Evolutionary conservation across 164 flowering plant genomes (phyloP).

Genomic region (Akebia trifoliata): DNA sequence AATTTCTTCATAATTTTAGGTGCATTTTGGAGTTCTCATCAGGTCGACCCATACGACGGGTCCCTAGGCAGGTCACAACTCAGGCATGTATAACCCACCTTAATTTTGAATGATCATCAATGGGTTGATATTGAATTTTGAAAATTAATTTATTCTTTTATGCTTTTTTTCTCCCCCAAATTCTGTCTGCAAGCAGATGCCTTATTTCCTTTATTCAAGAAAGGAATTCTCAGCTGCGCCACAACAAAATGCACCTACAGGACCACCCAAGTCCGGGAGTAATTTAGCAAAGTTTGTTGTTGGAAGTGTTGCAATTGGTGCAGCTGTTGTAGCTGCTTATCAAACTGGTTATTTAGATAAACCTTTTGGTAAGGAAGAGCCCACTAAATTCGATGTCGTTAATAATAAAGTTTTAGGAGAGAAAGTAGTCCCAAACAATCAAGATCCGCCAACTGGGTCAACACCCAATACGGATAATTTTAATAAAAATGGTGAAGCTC

Average conservation of each 20-base stretch:
- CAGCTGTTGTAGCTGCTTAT: slow-evolving; percentile 47
- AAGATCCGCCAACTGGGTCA: slow-evolving; percentile 21
- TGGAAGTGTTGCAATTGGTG: slow-evolving; percentile 52
- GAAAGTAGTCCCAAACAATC: slow-evolving; percentile 11
- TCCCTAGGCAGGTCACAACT: slow-evolving; percentile 26
- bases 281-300: slow-evolving; percentile 30
- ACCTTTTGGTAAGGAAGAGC: slow-evolving; percentile 24
- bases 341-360: slow-evolving; percentile 51
- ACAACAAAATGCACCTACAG: slow-evolving; percentile 20
- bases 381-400: slow-evolving; percentile 6
- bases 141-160: background rate
- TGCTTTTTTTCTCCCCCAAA: background rate
- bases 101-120: background rate
- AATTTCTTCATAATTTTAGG: slow-evolving; percentile 19
- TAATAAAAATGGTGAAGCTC: slow-evolving; percentile 23
- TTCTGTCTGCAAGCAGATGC: slow-evolving; percentile 27
- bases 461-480: slow-evolving; percentile 20
- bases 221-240: slow-evolving; percentile 50
- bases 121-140: background rate
- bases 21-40: slow-evolving; percentile 37
- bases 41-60: slow-evolving; percentile 26
- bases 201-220: slow-evolving; percentile 37
- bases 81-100: slow-evolving; percentile 32
- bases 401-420: slow-evolving; percentile 12
- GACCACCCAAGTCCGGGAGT: slow-evolving; percentile 29